Base-by-base conservation (phyloP, 2,329 filamentous ascomycete genomes). In the Fusarium piperis region DNA sequence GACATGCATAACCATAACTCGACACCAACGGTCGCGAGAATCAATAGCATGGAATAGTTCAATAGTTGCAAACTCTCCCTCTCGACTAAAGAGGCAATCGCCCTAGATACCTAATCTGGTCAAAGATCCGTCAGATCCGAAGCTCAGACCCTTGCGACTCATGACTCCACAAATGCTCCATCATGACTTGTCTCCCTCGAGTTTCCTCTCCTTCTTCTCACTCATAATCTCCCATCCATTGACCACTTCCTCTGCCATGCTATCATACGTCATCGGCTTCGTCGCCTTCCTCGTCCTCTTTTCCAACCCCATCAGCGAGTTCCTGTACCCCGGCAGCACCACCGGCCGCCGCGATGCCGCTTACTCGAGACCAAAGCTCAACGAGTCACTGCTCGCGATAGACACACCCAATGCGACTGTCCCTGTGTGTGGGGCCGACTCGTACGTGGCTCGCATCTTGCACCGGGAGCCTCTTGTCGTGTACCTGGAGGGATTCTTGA, bases 401-500 rank as follows among this genome's bases (percentile, higher is more conserved):
- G 85, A 88, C 57, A 64, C 63, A 8, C 70, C 76, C 41, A 81
- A 83, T 70, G 79, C 79, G 56, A 81, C 81, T 20, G 72, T 71
- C 28, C 73, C 76, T 58, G 76, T 72, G 10, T 88, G 85, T 60
- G 74, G 77, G 0, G 74, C 79, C 2, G 82, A 87, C 64, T 70
- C 79, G 3, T 87, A 88, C 74, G 78, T 80, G 2, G 82, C 86
- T 44, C 84, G 86, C 62, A 80, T 89, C 26, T 76, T 85, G 62
- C 86, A 82, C 48, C 82, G 83, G 60, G 84, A 84, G 62, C 87
- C 87, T 20, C 75, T 89, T 38, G 85, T 89, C 3, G 73, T 89
- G 5, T 89, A 89, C 67, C 78, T 89, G 13, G 85, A 88, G 77
- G 80, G 83, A 18, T 89, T 89, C 70, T 69, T 89, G 59, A 82